Evolutionary conservation across 2,329 filamentous ascomycete species (phyloP).

Genomic region (Akanthomyces uredinophilus): DNA sequence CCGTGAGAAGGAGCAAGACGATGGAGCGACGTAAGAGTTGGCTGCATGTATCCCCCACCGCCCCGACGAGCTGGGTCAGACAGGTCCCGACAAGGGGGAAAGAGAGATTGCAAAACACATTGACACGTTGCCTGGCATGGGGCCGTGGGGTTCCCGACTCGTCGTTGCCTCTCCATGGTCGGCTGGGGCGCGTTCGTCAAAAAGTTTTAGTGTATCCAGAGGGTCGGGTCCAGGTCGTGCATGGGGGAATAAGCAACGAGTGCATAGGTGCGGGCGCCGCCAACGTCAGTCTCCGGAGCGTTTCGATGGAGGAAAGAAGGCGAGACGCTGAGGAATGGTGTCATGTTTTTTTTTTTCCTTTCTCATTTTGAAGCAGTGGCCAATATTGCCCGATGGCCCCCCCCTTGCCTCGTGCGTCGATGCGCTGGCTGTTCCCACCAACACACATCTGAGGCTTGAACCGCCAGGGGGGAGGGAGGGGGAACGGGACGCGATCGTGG

Average conservation of each 20-base stretch:
- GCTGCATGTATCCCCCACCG: not conserved
- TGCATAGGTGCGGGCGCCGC: not conserved
- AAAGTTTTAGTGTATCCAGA: not conserved
- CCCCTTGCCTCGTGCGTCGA: not conserved
- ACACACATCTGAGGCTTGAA: too few relatives aligned
- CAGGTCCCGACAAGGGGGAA: not conserved
- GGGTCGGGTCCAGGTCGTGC: not conserved
- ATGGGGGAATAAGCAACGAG: conserved; percentile 3
- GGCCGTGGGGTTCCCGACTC: too few relatives aligned
- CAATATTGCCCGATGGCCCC: not conserved
- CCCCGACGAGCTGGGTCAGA: not conserved
- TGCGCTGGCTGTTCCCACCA: not conserved
- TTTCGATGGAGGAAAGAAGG: not conserved
- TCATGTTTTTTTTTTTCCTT: too few relatives aligned
- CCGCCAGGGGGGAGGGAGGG: too few relatives aligned
- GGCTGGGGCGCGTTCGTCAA: not conserved
- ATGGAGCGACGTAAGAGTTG: not conserved
- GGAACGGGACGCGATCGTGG: too few relatives aligned
- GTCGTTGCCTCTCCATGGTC: not conserved
- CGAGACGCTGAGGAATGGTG: not conserved
- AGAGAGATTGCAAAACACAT: not conserved
- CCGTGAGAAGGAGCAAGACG: not conserved
- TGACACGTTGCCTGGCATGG: too few relatives aligned
- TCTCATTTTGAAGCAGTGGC: too few relatives aligned
- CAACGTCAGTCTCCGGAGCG: not conserved